Evolutionary conservation across 2,329 filamentous ascomycete species (phyloP), one percentile per base, ranked within the genome.

Genomic region (Fusarium vanettenii): DNA sequence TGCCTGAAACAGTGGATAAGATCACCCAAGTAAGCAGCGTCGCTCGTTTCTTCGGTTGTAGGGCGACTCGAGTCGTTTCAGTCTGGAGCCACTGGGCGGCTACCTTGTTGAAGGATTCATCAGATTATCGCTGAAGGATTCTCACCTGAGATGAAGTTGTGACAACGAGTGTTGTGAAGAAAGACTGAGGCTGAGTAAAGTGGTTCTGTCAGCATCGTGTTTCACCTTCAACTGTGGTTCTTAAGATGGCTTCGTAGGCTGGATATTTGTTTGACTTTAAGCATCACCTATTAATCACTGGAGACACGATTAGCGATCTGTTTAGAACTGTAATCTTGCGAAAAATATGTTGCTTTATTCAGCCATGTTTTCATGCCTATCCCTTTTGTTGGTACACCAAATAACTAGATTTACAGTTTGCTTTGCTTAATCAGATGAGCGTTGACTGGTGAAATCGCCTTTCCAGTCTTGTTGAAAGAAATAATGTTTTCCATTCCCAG

Each of bases 401-500:
- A 29, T 43, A 41, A 64, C 39, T 37, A 27, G 13, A 37, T 16
- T 13, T 76, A 78, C 50, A 79, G 37, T 52, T 71, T 74, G 69
- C 77, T 79, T 16, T 67, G 71, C 66, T 79, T 79, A 10, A 79
- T 77, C n/a, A 79, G 31, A 8, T 79, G 77, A 48, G 73, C 64
- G 33, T 79, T 79, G 10, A 79, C 77, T 5, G 76, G 74, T 2
- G 77, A 79, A 41, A 79, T 70, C 0, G 77, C 77, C 66, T 79
- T 78, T 5, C 77, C 77, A 2, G 57, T 70, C 56, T 75, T 69
- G 16, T 60, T 60, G 14, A 75, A 79, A 27, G 75, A 74, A 4
- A 70, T n/a, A 8, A 79, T 79, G 10, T 79, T 79, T 50, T 79
- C 69, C 77, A 79, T 79, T 2, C 77, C 77, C 39, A 79, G 8